Conservation (phyloP, 768 basidiomycete species). For the Calocybe gangraenosa region DNA sequence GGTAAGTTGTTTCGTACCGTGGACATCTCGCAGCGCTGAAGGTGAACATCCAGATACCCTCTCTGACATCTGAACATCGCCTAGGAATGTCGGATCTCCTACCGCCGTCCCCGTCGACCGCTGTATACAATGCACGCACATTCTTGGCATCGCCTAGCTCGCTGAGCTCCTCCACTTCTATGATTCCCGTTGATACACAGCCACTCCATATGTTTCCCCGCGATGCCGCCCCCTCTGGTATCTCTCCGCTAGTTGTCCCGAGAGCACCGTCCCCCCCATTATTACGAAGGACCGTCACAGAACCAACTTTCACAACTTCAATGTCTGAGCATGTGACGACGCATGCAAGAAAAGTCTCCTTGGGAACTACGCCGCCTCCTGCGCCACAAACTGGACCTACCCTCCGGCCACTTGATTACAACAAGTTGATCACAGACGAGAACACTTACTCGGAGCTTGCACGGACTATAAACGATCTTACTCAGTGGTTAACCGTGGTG, state of each 20-base stretch:
- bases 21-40: neutral
- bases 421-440: conserved; percentile 46
- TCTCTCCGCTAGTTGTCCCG: conserved; percentile 33
- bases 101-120: conserved; percentile 67
- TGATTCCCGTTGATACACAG: conserved; percentile 13
- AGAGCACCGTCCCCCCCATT: conserved; percentile 28
- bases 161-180: conserved; percentile 25
- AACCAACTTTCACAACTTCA: conserved; percentile 19
- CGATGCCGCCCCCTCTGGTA: conserved; percentile 18
- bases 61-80: conserved; percentile 65
- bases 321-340: conserved; percentile 11
- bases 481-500: conserved; percentile 70
- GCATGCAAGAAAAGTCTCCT: conserved; percentile 17
- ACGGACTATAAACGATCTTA: conserved; percentile 68
- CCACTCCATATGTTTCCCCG: conserved; percentile 18
- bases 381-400: conserved; percentile 34
- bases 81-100: conserved; percentile 64
- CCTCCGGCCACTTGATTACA: conserved; percentile 69
- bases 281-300: conserved; percentile 15
- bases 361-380: conserved; percentile 22
- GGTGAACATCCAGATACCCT: conserved; percentile 47
- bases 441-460: conserved; percentile 68
- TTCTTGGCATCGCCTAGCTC: conserved; percentile 34
- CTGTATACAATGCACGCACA: conserved; percentile 30
- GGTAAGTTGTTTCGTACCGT: conserved; percentile 29